Base-by-base conservation (phyloP, 495 filamentous ascomycete genomes). In the Zalerion maritima region DNA sequence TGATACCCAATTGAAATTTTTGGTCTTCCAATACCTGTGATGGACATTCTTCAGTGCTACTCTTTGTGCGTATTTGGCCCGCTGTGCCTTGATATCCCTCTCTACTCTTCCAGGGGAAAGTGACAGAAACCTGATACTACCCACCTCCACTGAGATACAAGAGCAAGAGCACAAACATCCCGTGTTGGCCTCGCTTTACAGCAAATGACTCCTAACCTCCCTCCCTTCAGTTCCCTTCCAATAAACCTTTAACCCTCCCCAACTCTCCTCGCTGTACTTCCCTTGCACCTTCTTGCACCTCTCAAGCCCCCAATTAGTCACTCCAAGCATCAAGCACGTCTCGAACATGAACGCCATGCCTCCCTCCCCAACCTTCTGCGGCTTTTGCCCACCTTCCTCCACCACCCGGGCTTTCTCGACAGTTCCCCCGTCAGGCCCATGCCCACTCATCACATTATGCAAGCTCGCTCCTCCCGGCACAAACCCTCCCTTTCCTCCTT, bases 231-330 rank as follows among this genome's bases (percentile, higher is more conserved):
- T 74, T 35, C 67, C 61, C 50, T 66, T 62, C 60, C 91, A 94
- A 46, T 81, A 75, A 21, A 78, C 60, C 54, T 81, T 78, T 37
- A 92, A 46, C 5, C 74, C 71, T 19, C 67, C 69, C 85, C 85
- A 94, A 50, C 80, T 87, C 54, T 92, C 78, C 29, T 73, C 71
- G 46, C 75, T 87, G 42, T 94, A 92, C 31, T 67, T 70, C 37
- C 71, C 64, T 54, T 94, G 85, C 21, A 91, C 78, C 61, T 87
- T 91, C 43, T 67, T 60, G 41, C 84, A 92, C 25, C 64, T 74
- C 52, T 80, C 76, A 29, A 92, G 52, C 0, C 82, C 85, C 85
- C 85, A 94, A 39, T 87, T 80, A 10, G 84, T 91, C 9, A 92
- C 82, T 3, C 85, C 85, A 6, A 94, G 69, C 85, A 92, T 91